Percentiles rank a stretch among this genome's conserved stretches.
These are phyloP conservation scores for Botryotinia globosa DNA, from an alignment of 2,329 filamentous ascomycete genomes.

Conservation along the genomic window DNA sequence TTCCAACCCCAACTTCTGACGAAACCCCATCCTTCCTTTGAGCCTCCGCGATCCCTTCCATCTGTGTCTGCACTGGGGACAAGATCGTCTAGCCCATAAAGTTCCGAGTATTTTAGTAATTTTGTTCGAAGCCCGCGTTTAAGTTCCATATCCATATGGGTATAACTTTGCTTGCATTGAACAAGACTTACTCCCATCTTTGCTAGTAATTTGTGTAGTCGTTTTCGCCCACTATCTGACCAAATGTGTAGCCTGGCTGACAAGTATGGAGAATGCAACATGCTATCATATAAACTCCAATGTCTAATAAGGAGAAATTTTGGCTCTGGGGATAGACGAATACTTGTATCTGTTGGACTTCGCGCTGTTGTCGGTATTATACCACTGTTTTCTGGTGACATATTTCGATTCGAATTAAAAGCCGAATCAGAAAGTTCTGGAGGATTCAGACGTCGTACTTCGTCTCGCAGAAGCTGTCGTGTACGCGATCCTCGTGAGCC, in stretches of 20 bases:
- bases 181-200: conserved; percentile 97
- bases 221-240: conserved; percentile 84
- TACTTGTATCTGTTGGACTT: conserved; percentile 87
- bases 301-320: conserved; percentile 89
- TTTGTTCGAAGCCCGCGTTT: conserved; percentile 84
- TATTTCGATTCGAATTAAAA: conserved; percentile 57
- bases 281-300: conserved; percentile 97
- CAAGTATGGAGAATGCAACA: conserved; percentile 95
- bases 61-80: conserved; percentile 76
- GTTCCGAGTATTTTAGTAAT: conserved; percentile 83
- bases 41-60: conserved; percentile 64
- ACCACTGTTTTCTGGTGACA: conserved; percentile 66
- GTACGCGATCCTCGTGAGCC: conserved; percentile 79
- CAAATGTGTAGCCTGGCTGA: conserved; percentile 90
- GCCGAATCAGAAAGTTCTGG: conserved; percentile 57
- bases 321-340: conserved; percentile 89
- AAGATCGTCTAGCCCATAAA: conserved; percentile 92
- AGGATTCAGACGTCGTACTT: conserved; percentile 90
- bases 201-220: conserved; percentile 88
- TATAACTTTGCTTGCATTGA: conserved; percentile 93
- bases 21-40: conserved; percentile 94
- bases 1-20: conserved; percentile 98
- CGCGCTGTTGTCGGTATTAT: conserved; percentile 85
- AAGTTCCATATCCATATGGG: conserved; percentile 97
- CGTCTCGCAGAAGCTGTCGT: conserved; percentile 82